Percentiles rank a stretch among this genome's conserved stretches.
phyloP scores from a whole-genome alignment of 1,284 basidiomycete genomes.

The Ustilago vetiveriae region DNA sequence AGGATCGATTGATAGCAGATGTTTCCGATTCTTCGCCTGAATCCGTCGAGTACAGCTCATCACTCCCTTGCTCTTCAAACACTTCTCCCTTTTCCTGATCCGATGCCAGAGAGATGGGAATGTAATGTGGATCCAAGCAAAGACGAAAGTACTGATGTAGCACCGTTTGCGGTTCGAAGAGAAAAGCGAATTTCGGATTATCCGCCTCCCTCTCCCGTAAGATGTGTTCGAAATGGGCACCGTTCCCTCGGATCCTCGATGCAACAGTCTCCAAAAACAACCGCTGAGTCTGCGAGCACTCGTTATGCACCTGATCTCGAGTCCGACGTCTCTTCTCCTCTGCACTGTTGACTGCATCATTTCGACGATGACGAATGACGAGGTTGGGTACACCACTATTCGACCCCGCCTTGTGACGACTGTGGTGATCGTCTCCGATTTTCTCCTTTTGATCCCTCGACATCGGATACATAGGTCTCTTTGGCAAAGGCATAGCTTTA shows the following conservation, averaged over 20 bases:
- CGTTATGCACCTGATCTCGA: neutral
- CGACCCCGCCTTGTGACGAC: no score
- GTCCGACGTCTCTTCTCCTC: slow-evolving; percentile 1
- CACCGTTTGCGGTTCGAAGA: slow-evolving; percentile 69
- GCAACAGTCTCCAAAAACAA: slow-evolving; percentile 84
- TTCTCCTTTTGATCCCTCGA: neutral
- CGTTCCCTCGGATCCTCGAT: slow-evolving; percentile 82
- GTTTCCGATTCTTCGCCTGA: slow-evolving; percentile 92
- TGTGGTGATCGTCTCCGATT: neutral
- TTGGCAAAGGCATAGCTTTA: slow-evolving; percentile 86
- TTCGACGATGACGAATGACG: slow-evolving; percentile 17
- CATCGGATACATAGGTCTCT: slow-evolving; percentile 50
- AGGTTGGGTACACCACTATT: slow-evolving; percentile 10
- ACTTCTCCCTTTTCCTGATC: neutral
- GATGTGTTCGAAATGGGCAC: slow-evolving; percentile 78
- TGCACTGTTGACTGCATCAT: neutral
- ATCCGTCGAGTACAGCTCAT: slow-evolving; percentile 84
- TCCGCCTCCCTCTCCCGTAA: slow-evolving; percentile 79
- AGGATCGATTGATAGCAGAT: no score
- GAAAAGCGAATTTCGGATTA: slow-evolving; percentile 84
- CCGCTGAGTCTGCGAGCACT: slow-evolving; percentile 68
- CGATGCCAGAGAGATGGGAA: slow-evolving; percentile 61
- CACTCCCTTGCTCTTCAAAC: slow-evolving; percentile 36
- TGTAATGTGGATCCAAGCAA: slow-evolving; percentile 75
- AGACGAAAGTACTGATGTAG: slow-evolving; percentile 80